These are phyloP conservation scores for Alternaria arbusti DNA, from an alignment of 2,329 filamentous ascomycete species.

Conservation along the genomic window DNA sequence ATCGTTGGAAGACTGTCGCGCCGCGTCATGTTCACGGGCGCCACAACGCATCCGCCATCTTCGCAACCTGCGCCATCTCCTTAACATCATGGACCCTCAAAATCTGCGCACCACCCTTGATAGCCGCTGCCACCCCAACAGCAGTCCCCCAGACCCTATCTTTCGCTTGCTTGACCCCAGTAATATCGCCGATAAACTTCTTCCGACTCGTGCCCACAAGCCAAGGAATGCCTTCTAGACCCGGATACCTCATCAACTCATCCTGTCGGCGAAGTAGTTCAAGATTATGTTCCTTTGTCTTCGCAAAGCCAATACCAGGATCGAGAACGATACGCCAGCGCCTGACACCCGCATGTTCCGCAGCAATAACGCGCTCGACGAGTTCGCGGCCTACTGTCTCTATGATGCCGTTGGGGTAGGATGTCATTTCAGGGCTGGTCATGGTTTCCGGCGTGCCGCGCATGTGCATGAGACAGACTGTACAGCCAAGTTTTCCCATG, in stretches of 20 bases:
- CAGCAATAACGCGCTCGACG: slow-evolving; percentile 70
- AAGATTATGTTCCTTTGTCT: slow-evolving; percentile 80
- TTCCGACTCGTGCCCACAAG: slow-evolving; percentile 89
- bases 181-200: slow-evolving; percentile 83
- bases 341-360: slow-evolving; percentile 80
- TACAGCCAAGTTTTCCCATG: slow-evolving; percentile 77
- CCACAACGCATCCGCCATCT: slow-evolving; percentile 94
- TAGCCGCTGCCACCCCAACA: slow-evolving; percentile 82
- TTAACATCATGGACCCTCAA: slow-evolving; percentile 89
- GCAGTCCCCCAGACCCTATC: slow-evolving; percentile 86
- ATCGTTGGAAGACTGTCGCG: not conserved
- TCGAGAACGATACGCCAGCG: slow-evolving; percentile 96
- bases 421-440: slow-evolving; percentile 59
- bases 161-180: slow-evolving; percentile 72
- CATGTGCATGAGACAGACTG: slow-evolving; percentile 91
- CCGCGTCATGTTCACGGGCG: slow-evolving; percentile 43
- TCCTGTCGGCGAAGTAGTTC: slow-evolving; percentile 73
- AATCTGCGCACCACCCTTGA: slow-evolving; percentile 88
- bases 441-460: slow-evolving; percentile 86
- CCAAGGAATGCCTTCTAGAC: slow-evolving; percentile 78
- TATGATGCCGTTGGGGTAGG: slow-evolving; percentile 73
- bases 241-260: slow-evolving; percentile 58
- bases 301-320: slow-evolving; percentile 93
- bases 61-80: slow-evolving; percentile 84
- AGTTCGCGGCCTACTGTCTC: slow-evolving; percentile 72